Evolutionary conservation across 768 basidiomycete species (phyloP).

Genomic region (Phanerochaete sordida): DNA sequence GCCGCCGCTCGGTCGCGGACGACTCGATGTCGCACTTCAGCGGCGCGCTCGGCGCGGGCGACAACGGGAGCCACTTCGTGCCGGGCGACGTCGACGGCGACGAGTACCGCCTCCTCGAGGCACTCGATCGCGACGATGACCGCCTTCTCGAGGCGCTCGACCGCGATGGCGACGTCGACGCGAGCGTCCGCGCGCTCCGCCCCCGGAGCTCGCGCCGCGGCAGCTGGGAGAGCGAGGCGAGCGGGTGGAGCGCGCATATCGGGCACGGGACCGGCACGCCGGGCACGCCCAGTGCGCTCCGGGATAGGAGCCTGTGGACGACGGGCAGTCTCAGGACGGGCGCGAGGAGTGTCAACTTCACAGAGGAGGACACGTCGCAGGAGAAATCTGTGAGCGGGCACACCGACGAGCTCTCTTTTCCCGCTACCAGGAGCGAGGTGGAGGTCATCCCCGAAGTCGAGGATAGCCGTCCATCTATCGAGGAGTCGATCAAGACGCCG

Average conservation of each 20-base stretch:
- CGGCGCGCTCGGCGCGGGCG: conserved; percentile 29
- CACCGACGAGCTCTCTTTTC: not conserved
- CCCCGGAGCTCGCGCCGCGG: conserved; percentile 82
- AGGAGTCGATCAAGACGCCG: not conserved
- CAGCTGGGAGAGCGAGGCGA: conserved; percentile 90
- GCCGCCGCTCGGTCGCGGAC: conserved; percentile 37
- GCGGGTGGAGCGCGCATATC: conserved; percentile 80
- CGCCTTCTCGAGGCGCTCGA: conserved; percentile 45
- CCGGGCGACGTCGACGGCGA: conserved; percentile 39
- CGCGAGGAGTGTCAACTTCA: conserved; percentile 32
- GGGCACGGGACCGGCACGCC: conserved; percentile 41
- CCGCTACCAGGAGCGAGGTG: not conserved
- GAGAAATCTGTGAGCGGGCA: conserved; percentile 3
- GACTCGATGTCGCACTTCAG: conserved; percentile 73
- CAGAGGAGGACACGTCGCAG: conserved; percentile 6
- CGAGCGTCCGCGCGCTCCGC: conserved; percentile 85
- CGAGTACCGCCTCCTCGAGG: conserved; percentile 46
- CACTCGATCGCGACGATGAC: conserved; percentile 50
- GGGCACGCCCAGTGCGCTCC: conserved; percentile 20
- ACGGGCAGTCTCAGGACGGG: conserved; percentile 60
- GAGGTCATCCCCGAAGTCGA: not conserved
- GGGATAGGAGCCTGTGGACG: conserved; percentile 60
- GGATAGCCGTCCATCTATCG: not conserved
- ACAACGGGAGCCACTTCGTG: conserved; percentile 66
- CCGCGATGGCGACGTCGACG: conserved; percentile 67